Evolutionary conservation across 2,329 filamentous ascomycete species (phyloP), one percentile per base, ranked within the genome.

Genomic region (Tolypocladium amazonense): DNA sequence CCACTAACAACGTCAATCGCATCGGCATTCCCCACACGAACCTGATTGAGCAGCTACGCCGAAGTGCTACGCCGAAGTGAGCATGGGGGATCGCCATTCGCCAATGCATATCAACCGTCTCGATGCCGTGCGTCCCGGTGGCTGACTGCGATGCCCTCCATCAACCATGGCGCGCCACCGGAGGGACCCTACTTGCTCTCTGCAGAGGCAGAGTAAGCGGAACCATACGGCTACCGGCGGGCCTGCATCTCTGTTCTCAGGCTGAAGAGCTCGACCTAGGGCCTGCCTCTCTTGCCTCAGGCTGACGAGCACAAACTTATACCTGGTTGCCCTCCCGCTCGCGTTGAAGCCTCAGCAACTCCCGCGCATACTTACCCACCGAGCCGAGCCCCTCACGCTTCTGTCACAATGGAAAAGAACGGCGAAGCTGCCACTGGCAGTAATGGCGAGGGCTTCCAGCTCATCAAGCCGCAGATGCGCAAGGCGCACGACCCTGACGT

Each of bases 401-500:
- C 9, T 11, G 18, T 23, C 27, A 30, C 50, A 27, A 53, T 53
- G 50, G 50, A 53, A 35, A 53, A 53, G 50, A 11, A 35, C 15
- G 6, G 18, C 9, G 50, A 53, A 35, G 9, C 5, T 7, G 2
- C 20, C 8, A 20, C 27, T 33, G 30, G 1, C 8, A 23, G 30
- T 5, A 18, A 15, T 20, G 18, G 2, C 5, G 50, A 53, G 18
- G 30, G 18, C 50, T 33, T n/a, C 18, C 18, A 12, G 50, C 47
- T 53, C 54, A 56, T 56, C 23, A 56, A 62, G 30, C 62, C 62
- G 3, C 62, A 63, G n/a, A 33, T 54, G 23, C 60, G 62, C n/a
- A 53, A 61, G 35, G 11, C 59, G 15, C 65, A 69, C 59, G 67
- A 69, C 50, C 61, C 60, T 4, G 61, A 58, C 41, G 63, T 68